A percentile compares a stretch with the other conserved stretches of the same genome.
These are phyloP conservation scores for Pseudocercospora fuligena DNA, from an alignment of 2,329 filamentous ascomycete genomes.

Conservation along the genomic window DNA sequence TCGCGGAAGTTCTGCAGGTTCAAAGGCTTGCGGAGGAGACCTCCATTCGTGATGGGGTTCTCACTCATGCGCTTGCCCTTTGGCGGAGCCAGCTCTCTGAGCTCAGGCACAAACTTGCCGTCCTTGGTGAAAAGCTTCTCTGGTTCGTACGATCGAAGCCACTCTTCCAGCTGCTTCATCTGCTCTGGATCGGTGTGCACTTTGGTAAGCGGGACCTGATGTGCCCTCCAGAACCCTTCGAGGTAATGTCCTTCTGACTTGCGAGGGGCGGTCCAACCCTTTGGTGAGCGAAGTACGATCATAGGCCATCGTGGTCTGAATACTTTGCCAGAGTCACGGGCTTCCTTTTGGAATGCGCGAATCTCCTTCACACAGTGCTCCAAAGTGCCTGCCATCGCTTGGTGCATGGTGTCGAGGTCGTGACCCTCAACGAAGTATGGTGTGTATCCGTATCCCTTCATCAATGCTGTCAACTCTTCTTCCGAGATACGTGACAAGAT, in stretches of 20 bases:
- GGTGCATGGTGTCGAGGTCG: slow-evolving; percentile 75
- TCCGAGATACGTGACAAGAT: slow-evolving; percentile 74
- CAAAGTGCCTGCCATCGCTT: slow-evolving; percentile 78
- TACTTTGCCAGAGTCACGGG: slow-evolving; percentile 70
- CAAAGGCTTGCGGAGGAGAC: slow-evolving; percentile 68
- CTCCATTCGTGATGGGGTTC: slow-evolving; percentile 76
- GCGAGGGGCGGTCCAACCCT: slow-evolving; percentile 78
- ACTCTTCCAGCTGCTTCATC: slow-evolving; percentile 70
- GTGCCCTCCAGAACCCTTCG: slow-evolving; percentile 77
- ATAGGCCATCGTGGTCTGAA: slow-evolving; percentile 78
- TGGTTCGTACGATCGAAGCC: slow-evolving; percentile 78
- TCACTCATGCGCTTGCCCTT: slow-evolving; percentile 75
- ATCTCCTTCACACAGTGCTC: slow-evolving; percentile 76
- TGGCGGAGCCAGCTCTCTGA: slow-evolving; percentile 67
- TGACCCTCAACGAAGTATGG: slow-evolving; percentile 81
- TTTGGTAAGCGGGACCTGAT: slow-evolving; percentile 77
- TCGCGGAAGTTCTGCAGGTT: slow-evolving; percentile 71
- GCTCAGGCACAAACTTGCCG: slow-evolving; percentile 66
- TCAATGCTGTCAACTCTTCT: slow-evolving; percentile 71
- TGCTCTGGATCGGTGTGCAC: slow-evolving; percentile 67
- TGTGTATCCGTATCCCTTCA: slow-evolving; percentile 76
- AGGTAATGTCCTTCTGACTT: slow-evolving; percentile 73
- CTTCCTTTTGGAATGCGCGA: slow-evolving; percentile 69
- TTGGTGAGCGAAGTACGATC: slow-evolving; percentile 76
- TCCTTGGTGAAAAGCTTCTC: slow-evolving; percentile 70